A percentile compares a stretch with the other conserved stretches of the same genome.
phyloP scores from a whole-genome alignment of 1,139 yeast genomes.

The Geotrichum macrosporum region DNA sequence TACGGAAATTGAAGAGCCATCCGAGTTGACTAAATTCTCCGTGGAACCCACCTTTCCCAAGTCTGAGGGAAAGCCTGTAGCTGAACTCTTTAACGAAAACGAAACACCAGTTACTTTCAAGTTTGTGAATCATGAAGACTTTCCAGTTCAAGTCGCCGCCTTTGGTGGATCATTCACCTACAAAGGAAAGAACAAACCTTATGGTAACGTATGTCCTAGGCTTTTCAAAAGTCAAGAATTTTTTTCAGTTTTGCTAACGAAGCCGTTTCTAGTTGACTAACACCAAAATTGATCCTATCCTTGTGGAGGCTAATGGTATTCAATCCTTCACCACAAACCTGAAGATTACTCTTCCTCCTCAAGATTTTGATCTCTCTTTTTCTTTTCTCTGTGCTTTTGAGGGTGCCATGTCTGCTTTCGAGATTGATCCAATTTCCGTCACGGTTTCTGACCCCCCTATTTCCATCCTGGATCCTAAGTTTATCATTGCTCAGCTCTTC shows the following conservation, averaged over 20 bases:
- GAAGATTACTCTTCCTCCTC: slow-evolving; percentile 51
- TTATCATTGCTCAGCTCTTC: slow-evolving; percentile 57
- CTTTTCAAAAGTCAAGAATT: neutral
- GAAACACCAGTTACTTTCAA: slow-evolving; percentile 52
- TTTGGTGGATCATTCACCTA: slow-evolving; percentile 68
- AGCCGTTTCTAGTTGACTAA: slow-evolving; percentile 5
- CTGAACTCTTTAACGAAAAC: slow-evolving; percentile 46
- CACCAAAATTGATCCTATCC: slow-evolving; percentile 51
- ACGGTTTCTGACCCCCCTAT: slow-evolving; percentile 60
- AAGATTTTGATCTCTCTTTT: slow-evolving; percentile 59
- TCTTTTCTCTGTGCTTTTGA: slow-evolving; percentile 52
- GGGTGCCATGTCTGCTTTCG: slow-evolving; percentile 48
- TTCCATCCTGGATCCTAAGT: slow-evolving; percentile 68
- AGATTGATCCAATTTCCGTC: slow-evolving; percentile 57
- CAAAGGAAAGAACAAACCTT: slow-evolving; percentile 44
- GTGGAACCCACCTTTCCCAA: slow-evolving; percentile 18
- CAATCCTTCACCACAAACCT: slow-evolving; percentile 33
- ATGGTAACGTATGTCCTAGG: slow-evolving; percentile 1
- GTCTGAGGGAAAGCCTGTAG: slow-evolving; percentile 20
- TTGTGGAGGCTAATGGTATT: slow-evolving; percentile 47
- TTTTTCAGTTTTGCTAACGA: neutral
- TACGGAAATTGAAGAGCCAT: slow-evolving; percentile 1
- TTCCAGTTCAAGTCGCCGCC: slow-evolving; percentile 56
- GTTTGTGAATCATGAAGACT: slow-evolving; percentile 55
- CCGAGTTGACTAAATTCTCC: slow-evolving; percentile 6